These are phyloP conservation scores for Gypsophila paniculata DNA, from an alignment of 179 eudicot species.

Conservation along the genomic window DNA sequence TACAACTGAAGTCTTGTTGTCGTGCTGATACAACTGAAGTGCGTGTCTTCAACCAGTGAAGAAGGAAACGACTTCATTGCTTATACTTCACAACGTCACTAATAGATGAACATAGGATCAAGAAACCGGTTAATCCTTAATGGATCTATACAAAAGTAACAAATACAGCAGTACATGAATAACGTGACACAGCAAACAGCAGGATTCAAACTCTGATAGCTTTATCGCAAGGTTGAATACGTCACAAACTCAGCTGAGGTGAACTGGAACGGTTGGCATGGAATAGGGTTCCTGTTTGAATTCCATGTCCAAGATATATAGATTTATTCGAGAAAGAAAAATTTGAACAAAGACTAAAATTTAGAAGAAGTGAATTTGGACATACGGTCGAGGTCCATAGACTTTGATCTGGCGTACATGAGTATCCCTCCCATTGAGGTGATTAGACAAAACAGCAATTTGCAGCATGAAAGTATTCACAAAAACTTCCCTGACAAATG, in stretches of 20 bases:
- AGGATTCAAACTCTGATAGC: not conserved
- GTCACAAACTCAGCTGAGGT: conserved; percentile 71
- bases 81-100: no score
- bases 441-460: conserved; percentile 77
- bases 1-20: no score
- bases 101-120: no score
- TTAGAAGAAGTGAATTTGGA: conserved; percentile 13
- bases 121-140: no score
- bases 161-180: not conserved
- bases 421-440: conserved; percentile 86
- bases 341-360: not conserved
- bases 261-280: conserved; percentile 84
- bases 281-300: conserved; percentile 71
- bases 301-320: conserved; percentile 14
- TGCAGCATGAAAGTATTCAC: conserved; percentile 94
- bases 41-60: no score
- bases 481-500: conserved; percentile 73
- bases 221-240: conserved; percentile 73
- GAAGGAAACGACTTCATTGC: no score
- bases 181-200: conserved; percentile 3
- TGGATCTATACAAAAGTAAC: not conserved
- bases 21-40: no score
- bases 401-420: conserved; percentile 97
- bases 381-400: conserved; percentile 89
- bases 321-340: not conserved